Conservation (phyloP, 164 flowering plant species). For the Aristolochia fimbriata region DNA sequence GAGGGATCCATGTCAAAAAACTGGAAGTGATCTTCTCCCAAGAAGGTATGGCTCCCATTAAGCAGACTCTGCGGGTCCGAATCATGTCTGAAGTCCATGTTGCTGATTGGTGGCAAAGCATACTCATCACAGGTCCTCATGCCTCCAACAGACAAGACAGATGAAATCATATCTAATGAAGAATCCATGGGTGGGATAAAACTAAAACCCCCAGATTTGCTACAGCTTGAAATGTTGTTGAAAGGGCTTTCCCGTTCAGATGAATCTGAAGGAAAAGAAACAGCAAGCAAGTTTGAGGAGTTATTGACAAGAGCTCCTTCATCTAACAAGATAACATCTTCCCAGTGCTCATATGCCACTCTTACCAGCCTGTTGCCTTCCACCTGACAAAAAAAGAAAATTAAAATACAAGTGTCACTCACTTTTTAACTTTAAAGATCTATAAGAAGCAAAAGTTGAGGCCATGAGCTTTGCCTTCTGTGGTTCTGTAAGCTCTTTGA, state of each 20-base stretch:
- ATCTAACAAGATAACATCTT: conserved; percentile 35
- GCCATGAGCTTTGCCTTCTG: conserved; percentile 43
- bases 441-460: neutral
- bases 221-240: conserved; percentile 16
- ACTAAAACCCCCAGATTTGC: conserved; percentile 23
- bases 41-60: conserved; percentile 21
- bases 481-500: conserved; percentile 45
- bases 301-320: conserved; percentile 22
- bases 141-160: conserved; percentile 12
- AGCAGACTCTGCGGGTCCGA: neutral
- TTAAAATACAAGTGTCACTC: neutral
- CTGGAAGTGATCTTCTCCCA: conserved; percentile 32
- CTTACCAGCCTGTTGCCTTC: conserved; percentile 42
- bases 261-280: conserved; percentile 24
- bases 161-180: conserved; percentile 43
- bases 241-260: conserved; percentile 17
- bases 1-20: conserved; percentile 26
- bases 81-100: conserved; percentile 33
- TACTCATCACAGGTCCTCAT: conserved; percentile 35
- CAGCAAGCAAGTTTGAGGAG: conserved; percentile 22
- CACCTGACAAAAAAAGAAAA: conserved; percentile 26
- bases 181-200: conserved; percentile 23
- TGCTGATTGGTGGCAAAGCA: conserved; percentile 23
- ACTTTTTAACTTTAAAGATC: no score
- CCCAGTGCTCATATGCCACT: conserved; percentile 48